phyloP scores from a whole-genome alignment of 2,329 filamentous ascomycete species.

The Cordyceps javanica region DNA sequence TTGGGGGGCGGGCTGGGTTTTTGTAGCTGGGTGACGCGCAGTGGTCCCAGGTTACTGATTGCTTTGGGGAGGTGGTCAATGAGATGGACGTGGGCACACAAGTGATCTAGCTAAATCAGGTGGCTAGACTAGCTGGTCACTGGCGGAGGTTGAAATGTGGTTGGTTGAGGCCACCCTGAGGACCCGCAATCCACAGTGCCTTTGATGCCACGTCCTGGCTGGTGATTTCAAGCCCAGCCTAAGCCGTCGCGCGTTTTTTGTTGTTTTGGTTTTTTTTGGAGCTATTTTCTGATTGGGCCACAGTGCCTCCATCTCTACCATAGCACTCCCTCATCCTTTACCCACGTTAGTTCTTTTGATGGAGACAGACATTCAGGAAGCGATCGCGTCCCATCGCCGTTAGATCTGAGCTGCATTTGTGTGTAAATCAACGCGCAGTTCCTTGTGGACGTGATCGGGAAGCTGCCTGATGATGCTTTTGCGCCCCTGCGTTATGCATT shows the following conservation, averaged over 20 bases:
- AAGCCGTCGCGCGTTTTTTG: conserved; percentile 13
- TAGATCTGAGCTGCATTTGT: conserved; percentile 10
- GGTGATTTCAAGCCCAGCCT: conserved; percentile 5
- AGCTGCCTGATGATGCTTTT: neutral
- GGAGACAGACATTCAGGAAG: conserved; percentile 6
- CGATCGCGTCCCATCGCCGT: conserved; percentile 11
- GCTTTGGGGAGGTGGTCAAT: conserved; percentile 17
- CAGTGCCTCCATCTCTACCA: neutral
- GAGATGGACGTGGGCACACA: conserved; percentile 5
- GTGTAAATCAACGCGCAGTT: neutral
- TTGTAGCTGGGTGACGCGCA: conserved; percentile 54
- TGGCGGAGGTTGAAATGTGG: neutral
- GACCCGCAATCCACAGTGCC: conserved; percentile 1
- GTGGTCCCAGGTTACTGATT: conserved; percentile 54
- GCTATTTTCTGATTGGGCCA: conserved; percentile 15
- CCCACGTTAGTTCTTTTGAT: conserved; percentile 4
- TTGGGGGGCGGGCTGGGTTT: conserved; percentile 49
- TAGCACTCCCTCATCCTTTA: neutral
- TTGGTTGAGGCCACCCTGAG: neutral
- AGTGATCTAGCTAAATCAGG: conserved; percentile 14
- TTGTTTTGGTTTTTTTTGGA: conserved; percentile 10
- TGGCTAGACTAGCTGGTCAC: neutral
- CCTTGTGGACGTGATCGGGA: neutral
- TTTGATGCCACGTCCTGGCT: neutral
- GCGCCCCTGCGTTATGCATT: neutral